These are phyloP conservation scores for Hypoxylon sp. DNA, from an alignment of 2,329 filamentous ascomycete species.

Conservation along the genomic window DNA sequence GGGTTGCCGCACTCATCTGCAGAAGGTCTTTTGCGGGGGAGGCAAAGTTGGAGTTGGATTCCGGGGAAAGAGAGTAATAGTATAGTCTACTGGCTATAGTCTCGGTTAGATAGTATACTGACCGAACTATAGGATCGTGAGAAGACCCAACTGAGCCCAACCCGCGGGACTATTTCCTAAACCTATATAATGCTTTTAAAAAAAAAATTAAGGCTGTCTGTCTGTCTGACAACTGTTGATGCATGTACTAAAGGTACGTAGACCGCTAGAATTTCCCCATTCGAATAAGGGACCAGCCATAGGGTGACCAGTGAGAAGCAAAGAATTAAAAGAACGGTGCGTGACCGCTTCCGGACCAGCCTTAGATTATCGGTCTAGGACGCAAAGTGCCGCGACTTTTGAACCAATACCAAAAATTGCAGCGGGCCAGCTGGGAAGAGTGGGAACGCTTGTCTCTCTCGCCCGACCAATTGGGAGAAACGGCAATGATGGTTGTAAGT, in stretches of 20 bases:
- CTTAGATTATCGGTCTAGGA: slow-evolving; percentile 29
- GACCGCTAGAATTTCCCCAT: slow-evolving; percentile 27
- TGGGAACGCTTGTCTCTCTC: slow-evolving; percentile 20
- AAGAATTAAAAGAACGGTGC: slow-evolving; percentile 16
- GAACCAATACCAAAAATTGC: slow-evolving; percentile 24
- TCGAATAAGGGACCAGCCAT: slow-evolving; percentile 12
- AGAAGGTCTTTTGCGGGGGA: slow-evolving; percentile 12
- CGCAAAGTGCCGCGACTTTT: slow-evolving; percentile 29
- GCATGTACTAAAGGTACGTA: too few relatives aligned
- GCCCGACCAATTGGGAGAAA: slow-evolving; percentile 38
- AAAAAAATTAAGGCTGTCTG: too few relatives aligned
- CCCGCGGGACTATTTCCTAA: slow-evolving; percentile 3
- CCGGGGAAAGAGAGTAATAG: too few relatives aligned
- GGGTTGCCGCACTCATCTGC: slow-evolving; percentile 13
- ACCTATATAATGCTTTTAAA: too few relatives aligned
- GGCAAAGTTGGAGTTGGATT: slow-evolving; percentile 13
- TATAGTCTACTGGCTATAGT: too few relatives aligned
- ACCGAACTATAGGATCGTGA: slow-evolving; percentile 2
- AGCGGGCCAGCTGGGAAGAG: slow-evolving; percentile 27
- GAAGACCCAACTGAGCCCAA: slow-evolving; percentile 3
- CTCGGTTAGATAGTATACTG: slow-evolving; percentile 4
- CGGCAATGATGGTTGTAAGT: slow-evolving; percentile 34
- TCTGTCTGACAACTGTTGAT: too few relatives aligned
- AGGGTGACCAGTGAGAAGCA: slow-evolving; percentile 6
- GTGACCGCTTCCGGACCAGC: slow-evolving; percentile 26